Evolutionary conservation across 179 eudicot genomes (phyloP).

Genomic region (Corrigiola litoralis): DNA sequence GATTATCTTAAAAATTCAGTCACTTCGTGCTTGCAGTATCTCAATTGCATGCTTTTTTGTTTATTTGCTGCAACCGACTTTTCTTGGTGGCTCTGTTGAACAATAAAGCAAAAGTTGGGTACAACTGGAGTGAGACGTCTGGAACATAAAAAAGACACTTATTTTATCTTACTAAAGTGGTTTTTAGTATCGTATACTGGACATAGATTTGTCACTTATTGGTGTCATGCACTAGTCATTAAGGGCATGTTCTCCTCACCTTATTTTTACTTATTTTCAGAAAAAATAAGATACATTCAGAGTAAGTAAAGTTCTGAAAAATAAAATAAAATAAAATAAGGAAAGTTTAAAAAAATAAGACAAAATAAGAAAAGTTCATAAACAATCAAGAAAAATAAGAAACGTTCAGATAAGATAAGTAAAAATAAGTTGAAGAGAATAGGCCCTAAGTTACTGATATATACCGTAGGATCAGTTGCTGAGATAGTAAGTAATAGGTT

Average conservation of each 20-base stretch:
- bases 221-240: neutral
- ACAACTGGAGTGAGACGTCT: neutral
- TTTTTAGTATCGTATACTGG: neutral
- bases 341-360: too few species aligned
- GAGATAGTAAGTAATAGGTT: too few species aligned
- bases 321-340: too few species aligned
- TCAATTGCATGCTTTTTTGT: neutral
- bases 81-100: neutral
- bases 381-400: too few species aligned
- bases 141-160: neutral
- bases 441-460: too few species aligned
- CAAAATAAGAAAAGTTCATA: too few species aligned
- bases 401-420: too few species aligned
- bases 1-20: slow-evolving; percentile 1
- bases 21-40: too few species aligned
- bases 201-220: neutral
- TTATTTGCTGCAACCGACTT: neutral
- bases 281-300: neutral
- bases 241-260: neutral
- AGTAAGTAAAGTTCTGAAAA: neutral
- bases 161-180: neutral
- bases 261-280: neutral
- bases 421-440: too few species aligned
- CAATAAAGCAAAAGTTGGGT: neutral
- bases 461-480: too few species aligned